phyloP scores from a whole-genome alignment of 1,284 basidiomycete genomes.

The Pseudomicrostroma phylloplanum region DNA sequence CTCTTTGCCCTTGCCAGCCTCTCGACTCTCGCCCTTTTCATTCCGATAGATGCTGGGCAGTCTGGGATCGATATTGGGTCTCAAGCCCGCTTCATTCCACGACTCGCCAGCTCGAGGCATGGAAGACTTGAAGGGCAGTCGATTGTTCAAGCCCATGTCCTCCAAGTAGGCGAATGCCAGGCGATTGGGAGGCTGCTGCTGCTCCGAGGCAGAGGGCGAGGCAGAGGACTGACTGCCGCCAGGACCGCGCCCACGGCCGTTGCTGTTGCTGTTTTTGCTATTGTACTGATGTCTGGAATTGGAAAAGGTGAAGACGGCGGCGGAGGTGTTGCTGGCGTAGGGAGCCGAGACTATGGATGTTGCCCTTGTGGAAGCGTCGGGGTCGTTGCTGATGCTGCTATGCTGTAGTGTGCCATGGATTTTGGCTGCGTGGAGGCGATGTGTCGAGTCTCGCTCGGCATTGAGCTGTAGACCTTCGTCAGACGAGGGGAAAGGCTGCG shows the following conservation, averaged over 20 bases:
- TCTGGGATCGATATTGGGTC: conserved; percentile 1
- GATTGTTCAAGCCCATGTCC: neutral
- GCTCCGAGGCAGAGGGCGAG: neutral
- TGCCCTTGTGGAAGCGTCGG: too few relatives aligned
- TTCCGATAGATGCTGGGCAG: neutral
- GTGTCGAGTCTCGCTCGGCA: too few relatives aligned
- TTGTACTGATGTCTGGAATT: neutral
- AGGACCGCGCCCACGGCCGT: neutral
- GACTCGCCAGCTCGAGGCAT: neutral
- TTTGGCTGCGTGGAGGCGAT: too few relatives aligned
- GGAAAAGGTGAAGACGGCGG: too few relatives aligned
- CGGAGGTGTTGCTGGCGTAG: too few relatives aligned
- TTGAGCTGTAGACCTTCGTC: too few relatives aligned
- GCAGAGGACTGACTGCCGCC: neutral
- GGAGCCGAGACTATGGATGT: too few relatives aligned
- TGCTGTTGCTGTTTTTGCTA: neutral
- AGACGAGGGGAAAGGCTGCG: too few relatives aligned
- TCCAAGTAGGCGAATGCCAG: neutral
- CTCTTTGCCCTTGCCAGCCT: too few relatives aligned
- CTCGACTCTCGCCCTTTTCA: too few relatives aligned
- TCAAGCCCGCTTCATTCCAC: conserved; percentile 3
- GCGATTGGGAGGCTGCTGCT: neutral
- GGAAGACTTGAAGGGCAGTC: neutral
- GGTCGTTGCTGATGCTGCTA: too few relatives aligned
- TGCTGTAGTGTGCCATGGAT: too few relatives aligned